Base-by-base conservation (phyloP, 108 stramenopile genomes). In the Nannochloropsis salina region DNA sequence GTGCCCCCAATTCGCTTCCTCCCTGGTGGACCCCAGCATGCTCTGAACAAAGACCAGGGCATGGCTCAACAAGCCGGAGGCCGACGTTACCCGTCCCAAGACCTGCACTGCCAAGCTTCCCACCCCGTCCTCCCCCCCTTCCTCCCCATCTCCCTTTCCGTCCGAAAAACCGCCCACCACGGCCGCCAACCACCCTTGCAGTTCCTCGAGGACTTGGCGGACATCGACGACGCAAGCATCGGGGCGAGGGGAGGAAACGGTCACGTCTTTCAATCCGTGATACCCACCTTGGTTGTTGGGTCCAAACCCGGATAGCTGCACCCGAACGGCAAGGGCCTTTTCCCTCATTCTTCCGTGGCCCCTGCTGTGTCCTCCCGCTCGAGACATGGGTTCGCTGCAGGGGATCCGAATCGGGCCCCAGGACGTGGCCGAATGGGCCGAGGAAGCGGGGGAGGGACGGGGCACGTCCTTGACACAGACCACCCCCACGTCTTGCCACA, bases 251-350 rank as follows among this genome's bases (percentile, higher is more conserved):
- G 4, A 74, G 61, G 61, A 74, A 15, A 74, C 61, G 20, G n/a
- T 6, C 61, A 74, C 61, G 61, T 74, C 61, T 0, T 74, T 74
- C 15, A 74, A n/a, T 3, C 61, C 61, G 61, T 74, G 61, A 8
- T 74, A 74, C 6, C 8, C 20, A 6, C 61, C 61, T 8, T 74
- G 20, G 6, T 74, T 74, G 20, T n/a, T n/a, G 15, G 3, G 61
- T n/a, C 61, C 61, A 74, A n/a, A 74, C 5, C 61, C 61, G 61
- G n/a, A 15, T n/a, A 74, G 61, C 61, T 74, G 61, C 61, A 74
- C 61, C n/a, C 61, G 61, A 74, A 74, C n/a, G 20, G 61, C 61
- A 15, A 4, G 15, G 8, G 61, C 61, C 61, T 3, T 74, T n/a
- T 8, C n/a, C 61, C 61, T 3, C 31, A 31, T 31, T 31, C 31